A percentile compares a stretch with the other conserved stretches of the same genome.
phyloP scores from a whole-genome alignment of 176 grass and related monocot genomes.

The Triticum dicoccoides region DNA sequence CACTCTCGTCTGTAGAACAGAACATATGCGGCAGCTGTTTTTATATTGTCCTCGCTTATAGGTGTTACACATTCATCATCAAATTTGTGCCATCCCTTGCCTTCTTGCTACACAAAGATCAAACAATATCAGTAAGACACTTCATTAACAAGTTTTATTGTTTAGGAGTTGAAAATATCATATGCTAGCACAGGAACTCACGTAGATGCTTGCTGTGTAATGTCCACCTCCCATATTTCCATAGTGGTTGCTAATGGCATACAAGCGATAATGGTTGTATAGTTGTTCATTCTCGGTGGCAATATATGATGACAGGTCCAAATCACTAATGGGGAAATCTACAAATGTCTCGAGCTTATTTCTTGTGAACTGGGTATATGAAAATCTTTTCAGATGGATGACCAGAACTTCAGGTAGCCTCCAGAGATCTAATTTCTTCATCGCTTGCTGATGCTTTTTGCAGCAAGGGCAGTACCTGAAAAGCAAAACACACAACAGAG shows the following conservation, averaged over 20 bases:
- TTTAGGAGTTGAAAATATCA: neutral
- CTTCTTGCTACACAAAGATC: slow-evolving; percentile 58
- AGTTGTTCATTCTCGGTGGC: slow-evolving; percentile 33
- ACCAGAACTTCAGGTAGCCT: slow-evolving; percentile 86
- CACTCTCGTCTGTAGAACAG: slow-evolving; percentile 76
- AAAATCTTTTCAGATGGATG: slow-evolving; percentile 95
- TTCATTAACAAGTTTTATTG: neutral
- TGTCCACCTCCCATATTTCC: slow-evolving; percentile 93
- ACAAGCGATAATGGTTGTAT: slow-evolving; percentile 56
- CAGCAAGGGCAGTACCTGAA: slow-evolving; percentile 88
- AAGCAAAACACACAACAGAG: slow-evolving; percentile 20
- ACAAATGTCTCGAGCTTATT: slow-evolving; percentile 91
- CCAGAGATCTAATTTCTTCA: slow-evolving; percentile 97
- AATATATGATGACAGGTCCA: slow-evolving; percentile 70
- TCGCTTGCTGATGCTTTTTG: slow-evolving; percentile 87
- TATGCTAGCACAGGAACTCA: slow-evolving; percentile 40
- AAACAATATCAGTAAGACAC: slow-evolving; percentile 29
- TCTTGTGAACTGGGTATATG: slow-evolving; percentile 75
- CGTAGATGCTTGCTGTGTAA: slow-evolving; percentile 81
- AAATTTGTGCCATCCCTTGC: slow-evolving; percentile 84
- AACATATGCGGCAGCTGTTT: slow-evolving; percentile 86
- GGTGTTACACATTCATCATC: slow-evolving; percentile 69
- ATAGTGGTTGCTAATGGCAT: slow-evolving; percentile 88
- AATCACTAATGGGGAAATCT: slow-evolving; percentile 78
- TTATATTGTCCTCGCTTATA: slow-evolving; percentile 64